Base-by-base conservation (phyloP, 2,329 filamentous ascomycete species). In the Westerdykella sp. region DNA sequence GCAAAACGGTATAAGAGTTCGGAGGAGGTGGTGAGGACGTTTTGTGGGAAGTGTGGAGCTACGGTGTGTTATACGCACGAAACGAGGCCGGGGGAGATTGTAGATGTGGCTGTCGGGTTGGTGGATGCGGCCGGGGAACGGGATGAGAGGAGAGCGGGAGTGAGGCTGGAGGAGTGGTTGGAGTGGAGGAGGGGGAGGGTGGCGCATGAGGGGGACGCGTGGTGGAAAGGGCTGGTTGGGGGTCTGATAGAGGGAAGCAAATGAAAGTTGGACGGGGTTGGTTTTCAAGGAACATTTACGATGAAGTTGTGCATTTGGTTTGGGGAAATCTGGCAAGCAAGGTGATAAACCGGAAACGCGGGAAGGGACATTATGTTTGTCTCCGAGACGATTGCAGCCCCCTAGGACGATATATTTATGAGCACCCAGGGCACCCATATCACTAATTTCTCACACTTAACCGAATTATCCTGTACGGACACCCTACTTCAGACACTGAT, bases 31-130 rank as follows among this genome's bases (percentile, higher is more conserved):
- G 65, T 69, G 37, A 73, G 83, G 13, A 77, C 81, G 35, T 85
- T 84, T 55, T 87, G 83, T 56, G 61, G 63, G 1, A 55, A 42
- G 1, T 87, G 83, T 55, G 82, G 82, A 1, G 81, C 83, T 1
- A 80, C 75, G 0, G 71, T 81, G 3, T 85, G 84, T 54, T 85
- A 78, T 76, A 73, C 78, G 52, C 74, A 74, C 41, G 64, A 70
- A 4, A 67, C 69, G 46, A 68, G 80, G 32, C 71, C 76, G 0
- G 22, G 18, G 11, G 71, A 73, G 4, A 57, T 85, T 14, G 69
- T 85, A 13, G 81, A 86, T 61, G 74, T 86, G 7, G 83, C 80
- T 47, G 73, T 76, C 7, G 83, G 83, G 0, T 52, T 84, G 32
- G 56, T 85, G 5, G 66, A 69, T 34, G 72, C 73, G 0, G 45